Evolutionary conservation across 371 early-diverging fungal species (phyloP).

Genomic region (Mucor irregularis): DNA sequence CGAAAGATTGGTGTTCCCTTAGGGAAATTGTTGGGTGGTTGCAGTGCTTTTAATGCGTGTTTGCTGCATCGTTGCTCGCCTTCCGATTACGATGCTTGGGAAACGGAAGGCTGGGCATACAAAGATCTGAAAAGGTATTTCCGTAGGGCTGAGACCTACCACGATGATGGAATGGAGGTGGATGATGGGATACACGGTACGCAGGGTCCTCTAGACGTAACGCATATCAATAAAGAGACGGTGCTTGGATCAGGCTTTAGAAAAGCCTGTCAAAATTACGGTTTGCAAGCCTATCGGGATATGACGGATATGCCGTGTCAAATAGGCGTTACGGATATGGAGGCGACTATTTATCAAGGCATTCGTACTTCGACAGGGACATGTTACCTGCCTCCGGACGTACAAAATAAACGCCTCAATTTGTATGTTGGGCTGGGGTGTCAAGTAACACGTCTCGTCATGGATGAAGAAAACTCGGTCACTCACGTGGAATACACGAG

Average conservation of each 20-base stretch:
- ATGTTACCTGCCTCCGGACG: conserved; percentile 12
- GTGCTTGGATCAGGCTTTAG: conserved; percentile 13
- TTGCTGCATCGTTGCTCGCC: conserved; percentile 37
- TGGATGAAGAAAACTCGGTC: conserved; percentile 9
- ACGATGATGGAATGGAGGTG: background rate
- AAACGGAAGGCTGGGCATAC: conserved; percentile 18
- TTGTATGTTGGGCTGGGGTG: conserved; percentile 22
- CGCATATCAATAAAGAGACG: background rate
- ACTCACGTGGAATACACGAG: conserved; percentile 15
- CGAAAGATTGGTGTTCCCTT: conserved; percentile 26
- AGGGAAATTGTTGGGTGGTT: conserved; percentile 42
- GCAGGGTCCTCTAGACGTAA: conserved; percentile 19
- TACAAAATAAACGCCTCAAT: conserved; percentile 14
- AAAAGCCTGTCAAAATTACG: conserved; percentile 22
- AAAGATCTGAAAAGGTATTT: conserved; percentile 20
- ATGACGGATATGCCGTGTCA: conserved; percentile 19
- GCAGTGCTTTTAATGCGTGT: conserved; percentile 41
- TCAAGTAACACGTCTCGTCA: conserved; percentile 12
- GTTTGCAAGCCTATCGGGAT: conserved; percentile 17
- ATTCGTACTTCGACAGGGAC: conserved; percentile 12
- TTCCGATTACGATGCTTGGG: conserved; percentile 28
- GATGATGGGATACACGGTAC: conserved; percentile 15
- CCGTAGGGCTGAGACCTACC: conserved; percentile 23
- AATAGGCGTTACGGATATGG: conserved; percentile 25
- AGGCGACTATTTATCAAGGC: conserved; percentile 21